phyloP scores from a whole-genome alignment of 495 filamentous ascomycete species.

The Penicillium lividum region DNA sequence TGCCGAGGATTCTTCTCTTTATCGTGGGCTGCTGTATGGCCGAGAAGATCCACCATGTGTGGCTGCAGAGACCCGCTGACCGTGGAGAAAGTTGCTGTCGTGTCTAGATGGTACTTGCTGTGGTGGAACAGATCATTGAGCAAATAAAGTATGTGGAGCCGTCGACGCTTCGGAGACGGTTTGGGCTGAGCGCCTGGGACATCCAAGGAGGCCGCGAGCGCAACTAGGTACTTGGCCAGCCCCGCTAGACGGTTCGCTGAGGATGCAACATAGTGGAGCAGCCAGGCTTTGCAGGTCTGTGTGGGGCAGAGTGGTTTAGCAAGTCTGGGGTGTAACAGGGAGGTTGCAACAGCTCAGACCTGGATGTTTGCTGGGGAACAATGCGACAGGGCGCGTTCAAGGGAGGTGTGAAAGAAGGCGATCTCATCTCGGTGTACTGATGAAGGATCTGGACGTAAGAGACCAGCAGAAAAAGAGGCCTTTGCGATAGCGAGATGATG shows the following conservation, averaged over 20 bases:
- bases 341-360: constrained; percentile 69
- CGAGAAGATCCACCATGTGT: constrained; percentile 61
- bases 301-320: constrained; percentile 49
- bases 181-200: constrained; percentile 26
- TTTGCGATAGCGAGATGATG: constrained; percentile 80
- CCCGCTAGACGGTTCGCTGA: constrained; percentile 66
- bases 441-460: constrained; percentile 74
- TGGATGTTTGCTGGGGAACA: constrained; percentile 87
- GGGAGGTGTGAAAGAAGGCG: constrained; percentile 63
- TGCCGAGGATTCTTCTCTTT: constrained; percentile 62
- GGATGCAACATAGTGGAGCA: constrained; percentile 67
- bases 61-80: constrained; percentile 63
- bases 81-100: constrained; percentile 43
- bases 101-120: constrained; percentile 58
- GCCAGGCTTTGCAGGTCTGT: constrained; percentile 88
- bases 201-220: constrained; percentile 62
- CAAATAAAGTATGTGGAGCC: constrained; percentile 79
- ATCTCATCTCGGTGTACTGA: constrained; percentile 72
- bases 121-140: constrained; percentile 84
- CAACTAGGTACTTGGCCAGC: constrained; percentile 75
- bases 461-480: constrained; percentile 72
- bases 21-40: constrained; percentile 60
- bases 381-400: constrained; percentile 67
- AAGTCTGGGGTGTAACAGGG: constrained; percentile 22
- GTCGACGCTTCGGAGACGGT: constrained; percentile 65